Conservation (phyloP, 2,329 filamentous ascomycete genomes). For the Xylariaceae sp. region DNA sequence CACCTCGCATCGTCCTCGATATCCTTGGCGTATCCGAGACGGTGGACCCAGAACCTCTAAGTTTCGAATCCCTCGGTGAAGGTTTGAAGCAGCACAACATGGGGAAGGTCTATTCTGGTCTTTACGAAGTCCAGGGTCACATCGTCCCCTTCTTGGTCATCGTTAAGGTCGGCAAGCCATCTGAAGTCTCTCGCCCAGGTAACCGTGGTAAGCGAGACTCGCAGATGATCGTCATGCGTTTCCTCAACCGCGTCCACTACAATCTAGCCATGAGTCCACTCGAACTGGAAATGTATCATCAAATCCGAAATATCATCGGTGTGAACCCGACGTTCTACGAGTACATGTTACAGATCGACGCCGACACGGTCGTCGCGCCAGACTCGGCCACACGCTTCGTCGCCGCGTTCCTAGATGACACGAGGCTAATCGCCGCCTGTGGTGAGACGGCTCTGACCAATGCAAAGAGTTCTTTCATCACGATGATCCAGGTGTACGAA, state of each 20-base stretch:
- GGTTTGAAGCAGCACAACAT: constrained; percentile 98
- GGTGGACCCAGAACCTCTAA: constrained; percentile 91
- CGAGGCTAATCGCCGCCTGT: constrained; percentile 88
- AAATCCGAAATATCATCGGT: constrained; percentile 97
- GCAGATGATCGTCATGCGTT: constrained; percentile 97
- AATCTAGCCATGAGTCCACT: constrained; percentile 94
- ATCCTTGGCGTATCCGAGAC: constrained; percentile 94
- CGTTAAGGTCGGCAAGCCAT: constrained; percentile 97
- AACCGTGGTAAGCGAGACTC: constrained; percentile 99
- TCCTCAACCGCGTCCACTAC: constrained; percentile 98
- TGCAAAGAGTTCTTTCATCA: constrained; percentile 88
- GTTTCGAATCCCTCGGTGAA: constrained; percentile 95
- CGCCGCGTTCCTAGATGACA: constrained; percentile 86
- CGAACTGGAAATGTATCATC: constrained; percentile 97
- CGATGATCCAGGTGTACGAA: constrained; percentile 99
- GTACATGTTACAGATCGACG: constrained; percentile 94
- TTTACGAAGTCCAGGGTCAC: constrained; percentile 97
- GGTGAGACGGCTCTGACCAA: constrained; percentile 94
- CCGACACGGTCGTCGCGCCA: constrained; percentile 88
- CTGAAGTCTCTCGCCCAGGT: constrained; percentile 89
- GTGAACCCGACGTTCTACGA: constrained; percentile 99
- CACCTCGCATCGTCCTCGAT: constrained; percentile 92
- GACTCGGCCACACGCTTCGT: constrained; percentile 94
- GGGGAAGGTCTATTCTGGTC: constrained; percentile 96
- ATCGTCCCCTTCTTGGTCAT: constrained; percentile 97